Base-by-base conservation (phyloP, 129 eudicot species). In the Artemisia argyi region DNA sequence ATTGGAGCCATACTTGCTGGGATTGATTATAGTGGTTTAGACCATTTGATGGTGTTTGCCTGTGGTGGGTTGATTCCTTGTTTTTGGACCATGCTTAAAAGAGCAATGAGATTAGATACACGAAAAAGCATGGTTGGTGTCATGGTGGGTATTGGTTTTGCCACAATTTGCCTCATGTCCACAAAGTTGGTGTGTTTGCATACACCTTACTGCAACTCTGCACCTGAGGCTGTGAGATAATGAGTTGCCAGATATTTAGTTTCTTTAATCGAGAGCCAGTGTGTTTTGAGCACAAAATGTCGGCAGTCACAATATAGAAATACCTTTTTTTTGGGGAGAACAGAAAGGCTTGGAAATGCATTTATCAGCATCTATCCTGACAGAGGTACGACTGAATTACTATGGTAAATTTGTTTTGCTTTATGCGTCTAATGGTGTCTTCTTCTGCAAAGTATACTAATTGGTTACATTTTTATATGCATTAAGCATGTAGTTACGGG, bases 141-240 rank as follows among this genome's bases (percentile, higher is more conserved):
- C 11, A 59, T 80, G 28, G 58, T 77, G 0, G 98, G 96, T 0
- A 17, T 82, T 10, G 90, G 76, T 9, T 89, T 89, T 65, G 92
- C 97, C 3, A 78, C 78, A 5, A 52, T 89, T 1, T 93, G 98
- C 77, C 71, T 93, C 2, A 81, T 84, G 60, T 85, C 77, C 55
- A 93, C 96, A 1, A 93, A 85, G 77, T 63, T 93, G 70, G 96
- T 93, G 4, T 93, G 98, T 82, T 78, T 89, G 88, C 86, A 93
- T 68, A 89, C 98, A 17, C 87, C 95, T 28, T 93, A 89, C 66
- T 93, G 96, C 75, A 93, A 93, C 69, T 89, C 96, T 61, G 98
- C 98, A 6, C 98, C 98, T 0, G 98, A 93, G 73, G 98, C 98
- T 68, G 98, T 93, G 16, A 89, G 90, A 77, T 89, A 80, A 89